A percentile compares a stretch with the other conserved stretches of the same genome.
Conservation (phyloP, 2,329 filamentous ascomycete genomes). For the Pseudogymnoascus sp. region DNA sequence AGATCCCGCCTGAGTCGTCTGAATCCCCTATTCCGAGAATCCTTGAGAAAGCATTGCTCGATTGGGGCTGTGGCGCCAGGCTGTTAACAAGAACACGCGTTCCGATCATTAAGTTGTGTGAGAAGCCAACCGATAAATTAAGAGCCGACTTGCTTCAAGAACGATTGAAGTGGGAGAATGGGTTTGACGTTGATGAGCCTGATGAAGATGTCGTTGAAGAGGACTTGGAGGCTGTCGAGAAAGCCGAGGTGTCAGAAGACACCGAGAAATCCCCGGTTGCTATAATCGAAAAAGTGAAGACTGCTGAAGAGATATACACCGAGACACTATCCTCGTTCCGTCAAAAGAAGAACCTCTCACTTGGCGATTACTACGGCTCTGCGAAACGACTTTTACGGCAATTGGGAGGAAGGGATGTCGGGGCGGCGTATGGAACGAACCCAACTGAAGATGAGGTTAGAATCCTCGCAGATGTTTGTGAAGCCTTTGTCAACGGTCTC, state of each 20-base stretch:
- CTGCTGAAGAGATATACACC: slow-evolving; percentile 3
- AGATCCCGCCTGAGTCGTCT: slow-evolving; percentile 42
- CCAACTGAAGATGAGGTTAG: slow-evolving; percentile 34
- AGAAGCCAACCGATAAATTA: slow-evolving; percentile 56
- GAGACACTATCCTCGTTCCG: slow-evolving; percentile 17
- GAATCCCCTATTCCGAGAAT: slow-evolving; percentile 62
- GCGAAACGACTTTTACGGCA: slow-evolving; percentile 25
- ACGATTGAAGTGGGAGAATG: slow-evolving; percentile 63
- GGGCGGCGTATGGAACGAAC: slow-evolving; percentile 16
- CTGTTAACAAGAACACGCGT: slow-evolving; percentile 72
- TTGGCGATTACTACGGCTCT: slow-evolving; percentile 25
- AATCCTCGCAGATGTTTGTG: slow-evolving; percentile 44
- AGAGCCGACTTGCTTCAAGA: slow-evolving; percentile 54
- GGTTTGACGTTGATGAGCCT: slow-evolving; percentile 35
- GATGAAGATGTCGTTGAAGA: slow-evolving; percentile 31
- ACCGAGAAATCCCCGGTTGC: background rate
- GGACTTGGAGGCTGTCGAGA: background rate
- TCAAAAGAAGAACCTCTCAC: slow-evolving; percentile 24
- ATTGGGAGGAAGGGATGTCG: slow-evolving; percentile 24
- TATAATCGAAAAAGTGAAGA: background rate
- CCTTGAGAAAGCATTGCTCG: slow-evolving; percentile 66
- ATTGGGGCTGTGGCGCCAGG: slow-evolving; percentile 65
- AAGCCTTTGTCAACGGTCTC: slow-evolving; percentile 48
- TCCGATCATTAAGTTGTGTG: slow-evolving; percentile 81
- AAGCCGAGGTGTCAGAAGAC: background rate